Base-by-base conservation (phyloP, 2,329 filamentous ascomycete genomes). In the Seiridium cupressi region DNA sequence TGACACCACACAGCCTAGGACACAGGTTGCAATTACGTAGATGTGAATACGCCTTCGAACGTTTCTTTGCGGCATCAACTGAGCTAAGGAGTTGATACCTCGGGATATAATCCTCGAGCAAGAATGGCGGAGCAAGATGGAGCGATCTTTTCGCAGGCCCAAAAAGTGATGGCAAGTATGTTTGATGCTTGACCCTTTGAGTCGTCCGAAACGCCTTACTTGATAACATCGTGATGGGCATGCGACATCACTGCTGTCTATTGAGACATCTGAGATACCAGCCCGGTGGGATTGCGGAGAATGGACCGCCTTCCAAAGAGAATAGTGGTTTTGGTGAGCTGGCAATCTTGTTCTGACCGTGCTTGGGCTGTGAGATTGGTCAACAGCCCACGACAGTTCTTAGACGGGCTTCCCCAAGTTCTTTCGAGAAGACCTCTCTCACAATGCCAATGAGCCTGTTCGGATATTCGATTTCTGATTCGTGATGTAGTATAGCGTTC, bases 1-100 rank as follows among this genome's bases (percentile, higher is more conserved):
- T 93, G 40, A 94, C 89, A 57, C 88, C 86, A 72, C 92, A 95
- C 51, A 86, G 77, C 10, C 90, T 82, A 2, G 92, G 91, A 67
- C 91, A 96, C 6, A 96, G 81, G 68, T 95, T 96, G 76, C 91
- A 96, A 60, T 92, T 87, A 10, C 83, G 79, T 35, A 96, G 79
- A 70, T 96, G 91, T 1, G 87, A 85, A 68, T 93, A 92, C 1
- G 91, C 90, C 26, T 79, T 76, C 1, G 88, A 89, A 9, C 90
- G 85, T 72, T 96, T 96, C 76, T 86, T 87, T 1, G 90, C 82
- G 3, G 85, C 87, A 57, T 93, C 88, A 3, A 84, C 72, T 1
- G 89, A 85, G 2, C 87, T 86, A 10, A 95, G 80, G 4, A 84
- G 80, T 66, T 89, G 83, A 70, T 93, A 93, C 54, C 88, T 85